These are phyloP conservation scores for Candida sanyaensis DNA, from an alignment of 1,139 yeast species.

Conservation along the genomic window DNA sequence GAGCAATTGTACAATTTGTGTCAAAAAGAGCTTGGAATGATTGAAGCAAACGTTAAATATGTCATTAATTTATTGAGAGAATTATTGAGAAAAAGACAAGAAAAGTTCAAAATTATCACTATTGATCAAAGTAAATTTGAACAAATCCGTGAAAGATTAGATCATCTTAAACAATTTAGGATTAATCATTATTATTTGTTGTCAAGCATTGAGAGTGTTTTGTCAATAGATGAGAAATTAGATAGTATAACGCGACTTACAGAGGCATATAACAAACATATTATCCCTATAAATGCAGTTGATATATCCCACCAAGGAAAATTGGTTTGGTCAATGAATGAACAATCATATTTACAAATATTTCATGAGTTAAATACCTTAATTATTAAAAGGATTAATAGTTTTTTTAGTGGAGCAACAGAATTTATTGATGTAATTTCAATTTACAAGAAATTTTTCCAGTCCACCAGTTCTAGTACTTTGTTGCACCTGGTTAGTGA, in stretches of 20 bases:
- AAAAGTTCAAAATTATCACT: constrained; percentile 67
- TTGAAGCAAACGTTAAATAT: constrained; percentile 38
- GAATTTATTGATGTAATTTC: constrained; percentile 31
- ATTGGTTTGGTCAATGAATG: constrained; percentile 35
- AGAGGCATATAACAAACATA: constrained; percentile 33
- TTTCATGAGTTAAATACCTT: constrained; percentile 23
- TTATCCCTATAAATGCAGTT: constrained; percentile 30
- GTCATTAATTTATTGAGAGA: constrained; percentile 65
- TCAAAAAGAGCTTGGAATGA: constrained; percentile 23
- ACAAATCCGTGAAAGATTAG: constrained; percentile 48
- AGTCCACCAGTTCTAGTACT: constrained; percentile 16
- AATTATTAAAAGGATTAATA: constrained; percentile 26
- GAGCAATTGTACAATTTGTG: constrained; percentile 17
- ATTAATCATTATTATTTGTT: constrained; percentile 55
- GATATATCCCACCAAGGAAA: constrained; percentile 36
- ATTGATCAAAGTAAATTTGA: constrained; percentile 48
- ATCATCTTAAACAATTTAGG: constrained; percentile 49
- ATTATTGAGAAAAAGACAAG: constrained; percentile 70
- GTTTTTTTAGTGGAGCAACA: constrained; percentile 27
- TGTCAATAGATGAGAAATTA: constrained; percentile 17
- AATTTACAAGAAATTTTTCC: constrained; percentile 25
- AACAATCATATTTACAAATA: constrained; percentile 26
- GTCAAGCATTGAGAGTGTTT: constrained; percentile 34
- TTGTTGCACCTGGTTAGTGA: constrained; percentile 34
- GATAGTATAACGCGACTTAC: constrained; percentile 22